phyloP scores from a whole-genome alignment of 768 basidiomycete species.

The Dentipellis fragilis region DNA sequence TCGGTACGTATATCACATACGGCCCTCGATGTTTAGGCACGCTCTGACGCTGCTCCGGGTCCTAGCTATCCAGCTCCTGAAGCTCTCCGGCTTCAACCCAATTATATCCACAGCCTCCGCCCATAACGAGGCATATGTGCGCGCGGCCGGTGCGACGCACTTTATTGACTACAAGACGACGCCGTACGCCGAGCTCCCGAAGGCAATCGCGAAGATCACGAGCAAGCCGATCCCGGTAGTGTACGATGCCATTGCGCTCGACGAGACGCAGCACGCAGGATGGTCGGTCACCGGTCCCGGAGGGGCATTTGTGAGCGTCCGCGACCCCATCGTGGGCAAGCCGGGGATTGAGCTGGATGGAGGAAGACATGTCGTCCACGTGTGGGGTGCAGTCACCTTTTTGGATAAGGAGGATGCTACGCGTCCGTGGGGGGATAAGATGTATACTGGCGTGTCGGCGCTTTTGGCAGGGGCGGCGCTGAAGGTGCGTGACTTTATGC shows the following conservation, averaged over 20 bases:
- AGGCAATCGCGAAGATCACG: constrained; percentile 5
- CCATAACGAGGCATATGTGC: constrained; percentile 5
- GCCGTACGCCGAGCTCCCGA: constrained; percentile 1
- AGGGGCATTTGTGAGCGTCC: constrained; percentile 8
- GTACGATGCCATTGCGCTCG: constrained; percentile 8
- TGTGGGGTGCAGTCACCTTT: no score
- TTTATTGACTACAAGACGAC: constrained; percentile 6
- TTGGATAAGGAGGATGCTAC: no score
- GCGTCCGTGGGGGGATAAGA: no score
- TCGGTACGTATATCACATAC: background rate
- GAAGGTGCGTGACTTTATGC: no score
- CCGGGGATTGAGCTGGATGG: constrained; percentile 3
- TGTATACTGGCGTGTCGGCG: no score
- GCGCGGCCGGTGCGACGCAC: constrained; percentile 9
- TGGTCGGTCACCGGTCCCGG: constrained; percentile 10
- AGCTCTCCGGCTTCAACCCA: constrained; percentile 8
- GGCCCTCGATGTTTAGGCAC: no score
- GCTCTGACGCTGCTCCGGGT: no score
- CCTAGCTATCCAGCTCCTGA: constrained; percentile 7
- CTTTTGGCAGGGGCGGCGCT: no score
- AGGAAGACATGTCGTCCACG: constrained; percentile 1
- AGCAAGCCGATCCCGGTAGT: constrained; percentile 9
- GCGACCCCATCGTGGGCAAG: constrained; percentile 6
- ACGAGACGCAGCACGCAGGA: constrained; percentile 7
- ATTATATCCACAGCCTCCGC: constrained; percentile 9